Percentiles rank a stretch among this genome's conserved stretches.
Evolutionary conservation across 2,329 filamentous ascomycete species (phyloP).

Genomic region (Amesomyces nigricolor): DNA sequence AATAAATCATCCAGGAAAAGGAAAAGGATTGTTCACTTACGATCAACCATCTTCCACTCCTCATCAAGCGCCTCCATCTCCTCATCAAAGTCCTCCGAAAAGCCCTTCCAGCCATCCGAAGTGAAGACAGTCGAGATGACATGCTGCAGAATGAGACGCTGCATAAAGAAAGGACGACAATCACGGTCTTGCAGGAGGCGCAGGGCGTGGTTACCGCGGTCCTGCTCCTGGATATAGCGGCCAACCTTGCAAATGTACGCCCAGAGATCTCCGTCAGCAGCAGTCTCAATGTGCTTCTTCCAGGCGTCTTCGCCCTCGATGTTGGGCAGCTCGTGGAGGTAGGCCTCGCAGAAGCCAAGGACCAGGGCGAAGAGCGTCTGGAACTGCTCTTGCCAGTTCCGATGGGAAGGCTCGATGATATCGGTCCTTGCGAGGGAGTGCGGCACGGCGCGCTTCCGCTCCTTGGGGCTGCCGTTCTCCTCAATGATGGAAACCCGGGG

Average conservation of each 20-base stretch:
- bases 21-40: conserved; percentile 24
- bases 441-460: neutral
- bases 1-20: neutral
- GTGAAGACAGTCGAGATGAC: conserved; percentile 33
- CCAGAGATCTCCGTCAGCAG: conserved; percentile 29
- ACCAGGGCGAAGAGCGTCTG: conserved; percentile 16
- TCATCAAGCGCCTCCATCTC: conserved; percentile 17
- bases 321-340: conserved; percentile 4
- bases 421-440: neutral
- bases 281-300: conserved; percentile 18
- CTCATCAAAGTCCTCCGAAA: conserved; percentile 25
- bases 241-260: conserved; percentile 34
- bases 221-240: conserved; percentile 26
- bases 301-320: conserved; percentile 14
- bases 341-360: conserved; percentile 28
- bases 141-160: conserved; percentile 35
- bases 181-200: conserved; percentile 31
- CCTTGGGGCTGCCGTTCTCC: conserved; percentile 10
- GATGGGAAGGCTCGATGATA: neutral
- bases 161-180: conserved; percentile 34
- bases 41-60: conserved; percentile 17
- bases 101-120: conserved; percentile 32
- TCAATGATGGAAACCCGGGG: neutral
- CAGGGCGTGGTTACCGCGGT: conserved; percentile 29
- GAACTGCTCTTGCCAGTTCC: conserved; percentile 13